Conservation (phyloP, 305 asterid species). For the Fraxinus ornus region DNA sequence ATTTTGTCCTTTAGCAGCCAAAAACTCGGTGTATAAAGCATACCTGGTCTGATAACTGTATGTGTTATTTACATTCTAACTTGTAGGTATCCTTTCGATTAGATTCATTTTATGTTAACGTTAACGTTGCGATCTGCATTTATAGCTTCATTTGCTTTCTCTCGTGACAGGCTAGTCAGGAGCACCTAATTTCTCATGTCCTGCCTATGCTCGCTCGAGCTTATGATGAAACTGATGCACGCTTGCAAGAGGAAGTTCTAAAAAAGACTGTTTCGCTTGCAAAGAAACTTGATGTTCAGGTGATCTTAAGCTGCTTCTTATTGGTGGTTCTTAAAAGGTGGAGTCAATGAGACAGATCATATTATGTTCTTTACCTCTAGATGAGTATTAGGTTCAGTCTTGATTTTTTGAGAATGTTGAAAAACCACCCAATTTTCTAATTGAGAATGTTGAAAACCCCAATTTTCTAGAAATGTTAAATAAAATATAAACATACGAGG, state of each 20-base stretch:
- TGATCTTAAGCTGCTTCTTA: conserved; percentile 29
- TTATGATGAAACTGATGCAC: conserved; percentile 40
- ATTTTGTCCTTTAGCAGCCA: neutral
- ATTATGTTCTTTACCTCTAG: neutral
- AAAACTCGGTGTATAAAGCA: neutral
- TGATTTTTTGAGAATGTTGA: neutral
- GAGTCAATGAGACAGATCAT: conserved; percentile 6
- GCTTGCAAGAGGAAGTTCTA: conserved; percentile 98
- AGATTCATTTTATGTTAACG: conserved; percentile 6
- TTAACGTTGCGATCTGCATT: conserved; percentile 26
- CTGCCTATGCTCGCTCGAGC: neutral
- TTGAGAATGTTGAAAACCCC: neutral
- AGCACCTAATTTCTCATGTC: conserved; percentile 46
- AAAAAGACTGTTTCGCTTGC: conserved; percentile 77
- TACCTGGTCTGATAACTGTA: neutral
- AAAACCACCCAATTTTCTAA: neutral
- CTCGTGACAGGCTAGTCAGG: conserved; percentile 77
- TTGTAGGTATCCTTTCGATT: neutral
- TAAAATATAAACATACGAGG: neutral
- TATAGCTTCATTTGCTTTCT: conserved; percentile 18
- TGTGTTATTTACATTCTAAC: neutral
- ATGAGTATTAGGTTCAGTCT: neutral
- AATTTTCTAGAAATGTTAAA: neutral
- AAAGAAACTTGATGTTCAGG: conserved; percentile 90
- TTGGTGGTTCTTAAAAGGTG: conserved; percentile 4